Conservation (phyloP, 2,329 filamentous ascomycete genomes). For the Aspergillus pseudoviridinutans region DNA sequence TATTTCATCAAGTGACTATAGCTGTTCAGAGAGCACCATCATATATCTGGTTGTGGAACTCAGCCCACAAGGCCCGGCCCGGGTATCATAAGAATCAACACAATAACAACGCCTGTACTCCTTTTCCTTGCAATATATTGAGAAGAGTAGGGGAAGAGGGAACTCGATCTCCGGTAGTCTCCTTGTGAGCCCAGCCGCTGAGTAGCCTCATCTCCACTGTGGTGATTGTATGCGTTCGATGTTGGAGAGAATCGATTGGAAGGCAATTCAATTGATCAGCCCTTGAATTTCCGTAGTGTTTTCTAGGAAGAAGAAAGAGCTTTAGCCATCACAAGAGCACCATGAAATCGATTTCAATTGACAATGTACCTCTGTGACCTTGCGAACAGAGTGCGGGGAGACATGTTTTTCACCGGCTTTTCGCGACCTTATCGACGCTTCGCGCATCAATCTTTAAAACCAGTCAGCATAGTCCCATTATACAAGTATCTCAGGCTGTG, state of each 20-base stretch:
- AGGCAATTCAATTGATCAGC: constrained; percentile 41
- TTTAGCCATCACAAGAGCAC: constrained; percentile 4
- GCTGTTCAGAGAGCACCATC: not conserved
- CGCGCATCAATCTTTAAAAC: constrained; percentile 64
- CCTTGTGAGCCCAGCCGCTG: not conserved
- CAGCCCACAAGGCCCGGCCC: constrained; percentile 3
- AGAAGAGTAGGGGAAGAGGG: not conserved
- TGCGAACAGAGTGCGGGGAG: constrained; percentile 71
- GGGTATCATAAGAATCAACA: constrained; percentile 14
- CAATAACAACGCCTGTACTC: constrained; percentile 3
- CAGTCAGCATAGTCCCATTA: not conserved
- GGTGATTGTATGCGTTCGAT: not conserved
- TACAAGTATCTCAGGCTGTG: not conserved
- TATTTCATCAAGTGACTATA: not conserved
- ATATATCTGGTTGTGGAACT: not conserved
- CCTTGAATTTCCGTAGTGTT: constrained; percentile 64
- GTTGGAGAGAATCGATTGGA: not conserved
- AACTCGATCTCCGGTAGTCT: not conserved
- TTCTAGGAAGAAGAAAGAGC: constrained; percentile 44
- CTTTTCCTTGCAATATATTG: not conserved
- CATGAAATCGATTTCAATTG: not conserved
- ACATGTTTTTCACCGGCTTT: constrained; percentile 68
- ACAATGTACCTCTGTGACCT: constrained; percentile 65
- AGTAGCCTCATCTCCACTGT: not conserved
- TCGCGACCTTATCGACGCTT: constrained; percentile 72